Evolutionary conservation across 805 yeast species (phyloP).

Genomic region (Cyberlindnera euphorbiae): DNA sequence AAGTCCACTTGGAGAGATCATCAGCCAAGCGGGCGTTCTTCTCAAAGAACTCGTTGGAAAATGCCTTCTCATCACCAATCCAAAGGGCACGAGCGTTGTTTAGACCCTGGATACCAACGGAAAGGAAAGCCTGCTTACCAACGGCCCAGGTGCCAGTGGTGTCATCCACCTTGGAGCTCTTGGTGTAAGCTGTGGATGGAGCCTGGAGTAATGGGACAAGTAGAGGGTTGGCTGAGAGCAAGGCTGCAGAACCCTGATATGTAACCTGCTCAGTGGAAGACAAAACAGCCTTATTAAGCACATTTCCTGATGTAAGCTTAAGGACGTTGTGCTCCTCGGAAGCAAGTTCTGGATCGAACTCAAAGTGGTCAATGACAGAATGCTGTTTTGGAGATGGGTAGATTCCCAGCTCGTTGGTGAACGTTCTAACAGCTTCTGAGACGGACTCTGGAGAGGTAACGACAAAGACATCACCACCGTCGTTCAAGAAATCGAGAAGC

Average conservation of each 20-base stretch:
- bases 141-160: slow-evolving; percentile 59
- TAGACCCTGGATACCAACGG: slow-evolving; percentile 75
- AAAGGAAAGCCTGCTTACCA: slow-evolving; percentile 73
- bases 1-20: slow-evolving; percentile 63
- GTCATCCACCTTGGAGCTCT: slow-evolving; percentile 40
- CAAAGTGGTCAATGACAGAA: slow-evolving; percentile 61
- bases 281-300: slow-evolving; percentile 20
- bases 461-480: slow-evolving; percentile 73
- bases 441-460: slow-evolving; percentile 48
- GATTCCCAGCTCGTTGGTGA: slow-evolving; percentile 78
- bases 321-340: slow-evolving; percentile 23
- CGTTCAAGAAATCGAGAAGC: slow-evolving; percentile 53
- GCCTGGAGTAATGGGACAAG: slow-evolving; percentile 69
- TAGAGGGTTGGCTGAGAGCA: slow-evolving; percentile 62
- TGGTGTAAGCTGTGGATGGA: slow-evolving; percentile 59
- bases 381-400: slow-evolving; percentile 75
- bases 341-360: slow-evolving; percentile 28
- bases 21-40: slow-evolving; percentile 35
- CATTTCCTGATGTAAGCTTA: slow-evolving; percentile 10
- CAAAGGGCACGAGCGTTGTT: slow-evolving; percentile 76
- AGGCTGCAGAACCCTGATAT: slow-evolving; percentile 59
- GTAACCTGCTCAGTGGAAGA: slow-evolving; percentile 22
- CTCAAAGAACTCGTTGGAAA: slow-evolving; percentile 35
- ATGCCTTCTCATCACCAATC: slow-evolving; percentile 65
- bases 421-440: slow-evolving; percentile 59